Evolutionary conservation across 805 yeast genomes (phyloP).

Genomic region (Pichia cephalocereana): DNA sequence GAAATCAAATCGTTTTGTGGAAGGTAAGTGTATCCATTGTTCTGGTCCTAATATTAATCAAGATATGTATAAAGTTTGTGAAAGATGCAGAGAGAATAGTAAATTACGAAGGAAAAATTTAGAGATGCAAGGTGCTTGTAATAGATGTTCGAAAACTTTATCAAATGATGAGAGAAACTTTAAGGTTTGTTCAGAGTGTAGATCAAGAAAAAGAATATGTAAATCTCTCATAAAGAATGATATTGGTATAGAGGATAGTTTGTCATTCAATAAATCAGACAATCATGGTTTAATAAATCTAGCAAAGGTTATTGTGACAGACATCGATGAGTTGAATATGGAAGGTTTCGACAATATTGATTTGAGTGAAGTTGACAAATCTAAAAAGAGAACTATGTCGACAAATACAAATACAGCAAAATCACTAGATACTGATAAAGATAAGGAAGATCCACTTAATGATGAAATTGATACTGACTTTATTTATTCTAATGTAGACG

Average conservation of each 20-base stretch:
- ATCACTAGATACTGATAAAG: not conserved
- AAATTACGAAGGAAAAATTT: slow-evolving; percentile 45
- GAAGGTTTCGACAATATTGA: no score
- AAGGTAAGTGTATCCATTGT: slow-evolving; percentile 63
- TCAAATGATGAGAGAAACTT: slow-evolving; percentile 40
- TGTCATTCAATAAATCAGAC: not conserved
- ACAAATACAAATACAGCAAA: no score
- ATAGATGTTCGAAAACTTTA: slow-evolving; percentile 48
- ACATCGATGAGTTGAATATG: no score
- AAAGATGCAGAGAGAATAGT: slow-evolving; percentile 54
- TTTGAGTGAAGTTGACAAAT: no score
- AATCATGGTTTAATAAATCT: not conserved
- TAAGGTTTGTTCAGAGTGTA: slow-evolving; percentile 48
- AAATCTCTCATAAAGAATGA: not conserved
- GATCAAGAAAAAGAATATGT: slow-evolving; percentile 39
- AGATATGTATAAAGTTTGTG: slow-evolving; percentile 52
- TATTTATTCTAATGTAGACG: not conserved
- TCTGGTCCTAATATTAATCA: slow-evolving; percentile 43
- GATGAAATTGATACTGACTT: not conserved
- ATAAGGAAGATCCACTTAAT: not conserved
- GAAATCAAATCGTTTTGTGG: slow-evolving; percentile 50
- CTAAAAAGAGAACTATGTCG: no score
- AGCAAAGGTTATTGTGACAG: no score
- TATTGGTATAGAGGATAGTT: no score
- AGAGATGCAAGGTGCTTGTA: slow-evolving; percentile 52